Evolutionary conservation across 2,329 filamentous ascomycete species (phyloP).

Genomic region (Aspergillus versicolor): DNA sequence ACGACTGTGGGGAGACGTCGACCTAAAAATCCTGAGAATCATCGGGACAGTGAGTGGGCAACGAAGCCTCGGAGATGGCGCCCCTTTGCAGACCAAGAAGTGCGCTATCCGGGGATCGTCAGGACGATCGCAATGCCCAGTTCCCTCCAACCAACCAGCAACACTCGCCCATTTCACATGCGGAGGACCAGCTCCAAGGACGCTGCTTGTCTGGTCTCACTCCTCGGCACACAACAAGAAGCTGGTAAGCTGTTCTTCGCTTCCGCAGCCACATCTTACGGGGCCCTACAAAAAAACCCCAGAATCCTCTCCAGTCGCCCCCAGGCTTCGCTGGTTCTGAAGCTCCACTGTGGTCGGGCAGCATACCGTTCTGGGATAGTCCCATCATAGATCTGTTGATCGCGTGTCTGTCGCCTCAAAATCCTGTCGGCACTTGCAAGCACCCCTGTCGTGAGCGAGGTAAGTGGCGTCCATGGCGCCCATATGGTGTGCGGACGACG

Average conservation of each 20-base stretch:
- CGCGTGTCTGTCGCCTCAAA: too few relatives aligned
- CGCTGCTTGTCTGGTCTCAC: not conserved
- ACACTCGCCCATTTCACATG: slow-evolving; percentile 3
- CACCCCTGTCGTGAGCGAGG: not conserved
- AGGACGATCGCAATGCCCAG: slow-evolving; percentile 4
- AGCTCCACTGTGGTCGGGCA: not conserved
- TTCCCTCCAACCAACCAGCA: not conserved
- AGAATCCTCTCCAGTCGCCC: not conserved
- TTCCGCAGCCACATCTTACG: not conserved
- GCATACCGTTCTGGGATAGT: not conserved
- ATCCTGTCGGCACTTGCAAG: not conserved
- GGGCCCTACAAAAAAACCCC: not conserved
- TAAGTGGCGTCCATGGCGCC: not conserved
- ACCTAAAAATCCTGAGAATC: not conserved
- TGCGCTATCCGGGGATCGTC: slow-evolving; percentile 7
- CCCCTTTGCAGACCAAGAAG: not conserved
- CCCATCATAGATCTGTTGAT: not conserved
- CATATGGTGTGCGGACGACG: not conserved
- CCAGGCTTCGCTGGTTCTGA: not conserved
- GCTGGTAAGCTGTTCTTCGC: too few relatives aligned
- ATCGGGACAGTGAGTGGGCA: not conserved
- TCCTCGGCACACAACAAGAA: not conserved
- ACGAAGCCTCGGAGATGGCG: not conserved
- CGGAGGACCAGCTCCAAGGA: not conserved
- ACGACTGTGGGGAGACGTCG: slow-evolving; percentile 5